phyloP scores from a whole-genome alignment of 805 yeast genomes.

The Cyberlindnera suaveolens region DNA sequence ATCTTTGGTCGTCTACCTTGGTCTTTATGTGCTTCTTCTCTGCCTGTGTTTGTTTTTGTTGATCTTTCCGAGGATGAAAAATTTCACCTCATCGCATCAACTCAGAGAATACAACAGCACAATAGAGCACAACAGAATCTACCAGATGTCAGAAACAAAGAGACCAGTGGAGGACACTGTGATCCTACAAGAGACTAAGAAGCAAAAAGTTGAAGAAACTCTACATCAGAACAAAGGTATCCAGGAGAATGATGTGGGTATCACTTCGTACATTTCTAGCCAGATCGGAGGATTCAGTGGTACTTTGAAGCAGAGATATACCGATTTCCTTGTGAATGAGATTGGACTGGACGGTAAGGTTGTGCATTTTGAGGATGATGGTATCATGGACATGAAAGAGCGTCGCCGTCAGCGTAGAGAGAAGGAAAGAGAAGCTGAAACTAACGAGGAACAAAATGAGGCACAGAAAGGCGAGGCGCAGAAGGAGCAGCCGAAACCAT shows the following conservation, averaged over 20 bases:
- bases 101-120: too few species aligned
- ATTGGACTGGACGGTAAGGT: conserved; percentile 64
- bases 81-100: not conserved
- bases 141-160: conserved; percentile 14
- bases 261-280: conserved; percentile 57
- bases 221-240: conserved; percentile 34
- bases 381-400: conserved; percentile 49
- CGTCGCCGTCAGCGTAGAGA: conserved; percentile 30
- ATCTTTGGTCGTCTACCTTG: not conserved
- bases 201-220: conserved; percentile 10
- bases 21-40: too few species aligned
- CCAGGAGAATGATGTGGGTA: conserved; percentile 81
- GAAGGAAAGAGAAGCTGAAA: conserved; percentile 25
- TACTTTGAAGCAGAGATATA: conserved; percentile 77
- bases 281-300: conserved; percentile 66
- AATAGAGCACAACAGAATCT: too few species aligned
- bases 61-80: not conserved
- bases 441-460: conserved; percentile 1
- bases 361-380: conserved; percentile 69
- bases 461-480: conserved; percentile 10
- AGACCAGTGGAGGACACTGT: conserved; percentile 18
- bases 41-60: not conserved
- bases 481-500: conserved; percentile 21
- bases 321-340: conserved; percentile 93
- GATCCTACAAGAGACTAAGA: conserved; percentile 15